Evolutionary conservation across 2,329 filamentous ascomycete genomes (phyloP).

Genomic region (Penicillium decumbens): DNA sequence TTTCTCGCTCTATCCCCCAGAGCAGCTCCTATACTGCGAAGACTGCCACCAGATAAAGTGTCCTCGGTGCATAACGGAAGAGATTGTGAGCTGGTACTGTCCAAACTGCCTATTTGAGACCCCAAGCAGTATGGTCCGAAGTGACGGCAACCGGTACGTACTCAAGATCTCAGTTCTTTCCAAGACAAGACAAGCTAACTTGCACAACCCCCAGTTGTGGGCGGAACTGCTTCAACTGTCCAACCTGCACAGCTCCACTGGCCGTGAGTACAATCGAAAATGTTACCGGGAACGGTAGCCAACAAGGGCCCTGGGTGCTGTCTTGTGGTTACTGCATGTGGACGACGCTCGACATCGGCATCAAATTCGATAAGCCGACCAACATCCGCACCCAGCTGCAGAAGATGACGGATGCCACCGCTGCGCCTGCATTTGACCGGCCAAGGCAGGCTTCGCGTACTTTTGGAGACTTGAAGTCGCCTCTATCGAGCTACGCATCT

Average conservation of each 20-base stretch:
- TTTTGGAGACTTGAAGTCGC: conserved; percentile 35
- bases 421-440: conserved; percentile 20
- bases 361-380: conserved; percentile 84
- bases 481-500: conserved; percentile 35
- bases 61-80: conserved; percentile 83
- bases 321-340: conserved; percentile 89
- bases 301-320: conserved; percentile 65
- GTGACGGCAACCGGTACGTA: conserved; percentile 81
- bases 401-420: conserved; percentile 55
- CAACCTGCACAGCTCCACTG: conserved; percentile 77
- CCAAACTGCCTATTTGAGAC: conserved; percentile 95
- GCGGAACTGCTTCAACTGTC: conserved; percentile 92
- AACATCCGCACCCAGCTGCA: conserved; percentile 77
- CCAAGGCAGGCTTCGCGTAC: conserved; percentile 40
- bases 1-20: conserved; percentile 87
- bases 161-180: background rate
- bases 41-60: conserved; percentile 96
- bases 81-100: conserved; percentile 93
- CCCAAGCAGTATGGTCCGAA: conserved; percentile 84
- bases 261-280: conserved; percentile 67
- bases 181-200: conserved; percentile 2
- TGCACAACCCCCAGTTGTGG: conserved; percentile 64
- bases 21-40: conserved; percentile 92
- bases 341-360: conserved; percentile 82
- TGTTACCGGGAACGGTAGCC: conserved; percentile 38